These are phyloP conservation scores for Meripilus lineatus DNA, from an alignment of 1,284 basidiomycete genomes.

Conservation along the genomic window DNA sequence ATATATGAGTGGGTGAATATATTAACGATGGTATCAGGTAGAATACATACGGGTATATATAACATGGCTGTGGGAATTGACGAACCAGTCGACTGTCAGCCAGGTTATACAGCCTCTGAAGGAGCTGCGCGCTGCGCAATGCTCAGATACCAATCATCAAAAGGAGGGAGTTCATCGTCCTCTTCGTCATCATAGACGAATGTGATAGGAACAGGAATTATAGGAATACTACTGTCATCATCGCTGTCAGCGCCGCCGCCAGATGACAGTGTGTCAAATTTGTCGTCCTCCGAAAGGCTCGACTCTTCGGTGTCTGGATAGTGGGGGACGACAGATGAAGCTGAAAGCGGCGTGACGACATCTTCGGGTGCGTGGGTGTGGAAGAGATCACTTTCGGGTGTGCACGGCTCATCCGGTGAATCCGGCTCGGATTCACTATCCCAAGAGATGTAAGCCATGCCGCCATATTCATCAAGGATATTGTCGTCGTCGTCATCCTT, in stretches of 20 bases:
- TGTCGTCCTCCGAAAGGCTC: neutral
- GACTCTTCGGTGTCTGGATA: neutral
- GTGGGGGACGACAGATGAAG: neutral
- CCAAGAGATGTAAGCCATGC: too few relatives aligned
- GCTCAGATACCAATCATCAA: conserved; percentile 22
- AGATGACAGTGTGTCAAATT: conserved; percentile 5
- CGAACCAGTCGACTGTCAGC: too few relatives aligned
- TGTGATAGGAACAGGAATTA: too few relatives aligned
- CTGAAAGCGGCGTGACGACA: neutral
- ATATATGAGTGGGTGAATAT: too few relatives aligned
- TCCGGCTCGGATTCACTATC: conserved; percentile 1
- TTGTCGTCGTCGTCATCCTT: neutral
- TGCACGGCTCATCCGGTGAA: too few relatives aligned
- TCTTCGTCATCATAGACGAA: conserved; percentile 10
- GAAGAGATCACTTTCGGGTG: too few relatives aligned
- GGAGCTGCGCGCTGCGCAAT: conserved; percentile 14
- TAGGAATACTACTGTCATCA: neutral
- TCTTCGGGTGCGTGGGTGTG: too few relatives aligned
- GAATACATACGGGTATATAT: too few relatives aligned
- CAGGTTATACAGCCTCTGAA: too few relatives aligned
- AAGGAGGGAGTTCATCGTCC: conserved; percentile 20
- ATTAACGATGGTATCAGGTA: too few relatives aligned
- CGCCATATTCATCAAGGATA: conserved; percentile 4
- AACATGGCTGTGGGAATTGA: too few relatives aligned
- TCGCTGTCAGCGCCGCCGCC: neutral